Conservation (phyloP, 805 yeast species). For the Komagataella pastoris region DNA sequence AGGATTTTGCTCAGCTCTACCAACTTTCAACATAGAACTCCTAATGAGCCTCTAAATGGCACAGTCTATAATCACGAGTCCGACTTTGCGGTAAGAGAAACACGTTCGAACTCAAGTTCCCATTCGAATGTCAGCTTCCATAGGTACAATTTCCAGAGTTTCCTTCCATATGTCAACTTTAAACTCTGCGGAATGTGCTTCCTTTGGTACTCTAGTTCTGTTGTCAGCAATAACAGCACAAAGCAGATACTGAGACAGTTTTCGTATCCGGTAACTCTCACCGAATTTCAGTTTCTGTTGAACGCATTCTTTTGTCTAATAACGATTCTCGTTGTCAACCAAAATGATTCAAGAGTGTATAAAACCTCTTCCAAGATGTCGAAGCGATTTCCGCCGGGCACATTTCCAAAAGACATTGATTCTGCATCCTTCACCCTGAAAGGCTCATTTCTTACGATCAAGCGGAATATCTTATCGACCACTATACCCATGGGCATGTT, state of each 20-base stretch:
- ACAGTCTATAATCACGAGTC: background rate
- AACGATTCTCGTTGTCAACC: conserved; percentile 12
- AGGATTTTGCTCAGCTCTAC: background rate
- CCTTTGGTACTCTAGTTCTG: conserved; percentile 71
- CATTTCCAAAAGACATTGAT: conserved; percentile 27
- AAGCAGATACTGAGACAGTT: conserved; percentile 61
- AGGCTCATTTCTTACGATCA: conserved; percentile 37
- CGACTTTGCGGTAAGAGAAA: background rate
- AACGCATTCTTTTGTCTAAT: conserved; percentile 49
- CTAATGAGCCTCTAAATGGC: background rate
- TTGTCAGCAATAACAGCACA: conserved; percentile 70
- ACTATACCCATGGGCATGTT: conserved; percentile 92
- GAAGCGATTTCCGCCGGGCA: conserved; percentile 30
- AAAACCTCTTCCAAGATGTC: conserved; percentile 14
- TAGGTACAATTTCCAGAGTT: background rate
- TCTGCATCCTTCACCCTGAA: conserved; percentile 14
- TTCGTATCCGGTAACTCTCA: conserved; percentile 75
- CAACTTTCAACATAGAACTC: background rate
- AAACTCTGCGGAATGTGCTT: conserved; percentile 35
- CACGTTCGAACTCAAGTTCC: background rate
- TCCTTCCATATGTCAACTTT: conserved; percentile 9
- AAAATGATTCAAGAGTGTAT: conserved; percentile 20
- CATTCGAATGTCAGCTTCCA: background rate
- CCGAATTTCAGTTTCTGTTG: conserved; percentile 74
- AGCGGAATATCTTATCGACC: conserved; percentile 35